Base-by-base conservation (phyloP, 2,329 filamentous ascomycete species). In the Ciborinia camelliae region DNA sequence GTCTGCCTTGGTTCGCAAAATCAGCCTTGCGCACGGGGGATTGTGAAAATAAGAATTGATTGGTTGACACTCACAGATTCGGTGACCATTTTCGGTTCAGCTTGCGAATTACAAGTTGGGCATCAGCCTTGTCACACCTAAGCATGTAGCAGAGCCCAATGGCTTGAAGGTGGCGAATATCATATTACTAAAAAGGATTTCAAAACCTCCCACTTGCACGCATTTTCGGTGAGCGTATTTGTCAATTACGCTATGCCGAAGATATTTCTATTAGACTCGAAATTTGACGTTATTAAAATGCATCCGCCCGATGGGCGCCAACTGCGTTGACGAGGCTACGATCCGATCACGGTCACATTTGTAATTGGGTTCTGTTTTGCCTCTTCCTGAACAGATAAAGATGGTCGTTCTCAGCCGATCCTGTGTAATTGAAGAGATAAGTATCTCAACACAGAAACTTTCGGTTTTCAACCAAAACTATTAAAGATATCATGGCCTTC, bases 1-100 rank as follows among this genome's bases (percentile, higher is more conserved):
- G n/a, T 54, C 64, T 47, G 39, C 62, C 35, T 61, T 53, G 52
- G 30, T 52, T 65, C 14, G 57, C 18, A 55, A 52, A 61, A 43
- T 64, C 51, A 64, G 55, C 66, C 66, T 67, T 48, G 64, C 66
- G 64, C 41, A 58, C 37, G 7, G 20, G n/a, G 1, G 12, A 28
- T n/a, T 30, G 20, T 47, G 23, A 37, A 54, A 62, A 37, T 50
- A 35, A 18, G 23, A 26, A n/a, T 35, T 32, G 47, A 41, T 64
- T 51, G 53, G 62, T 30, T 54, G 28, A 23, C 54, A 30, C 14
- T 18, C 28, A 30, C 3, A 23, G n/a, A 41, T 65, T 65, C 64
- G 66, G 60, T 67, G 60, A 66, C 28, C 28, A 26, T 43, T 43
- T 54, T 45, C 3, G 45, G 52, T 30, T 28, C 35, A 32, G 37